These are phyloP conservation scores for Pilaira anomala DNA, from an alignment of 192 early-diverging fungal species.

Conservation along the genomic window DNA sequence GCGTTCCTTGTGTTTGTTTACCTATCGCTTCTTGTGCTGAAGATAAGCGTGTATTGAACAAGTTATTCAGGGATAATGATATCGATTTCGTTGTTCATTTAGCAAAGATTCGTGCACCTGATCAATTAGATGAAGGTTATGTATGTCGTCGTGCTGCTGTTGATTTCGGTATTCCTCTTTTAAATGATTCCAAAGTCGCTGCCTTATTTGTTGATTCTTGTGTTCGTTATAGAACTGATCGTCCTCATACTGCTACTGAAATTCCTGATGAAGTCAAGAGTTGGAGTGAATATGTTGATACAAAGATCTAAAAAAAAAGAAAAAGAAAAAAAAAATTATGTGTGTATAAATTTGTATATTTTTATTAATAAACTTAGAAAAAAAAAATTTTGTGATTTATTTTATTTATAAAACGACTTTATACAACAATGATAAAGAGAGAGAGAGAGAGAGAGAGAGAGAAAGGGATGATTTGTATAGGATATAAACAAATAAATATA, in stretches of 20 bases:
- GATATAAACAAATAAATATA: too few relatives aligned
- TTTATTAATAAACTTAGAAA: too few relatives aligned
- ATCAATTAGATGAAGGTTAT: conserved; percentile 66
- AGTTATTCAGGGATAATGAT: conserved; percentile 53
- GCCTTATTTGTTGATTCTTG: conserved; percentile 86
- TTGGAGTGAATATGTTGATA: conserved; percentile 67
- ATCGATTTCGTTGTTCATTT: conserved; percentile 74
- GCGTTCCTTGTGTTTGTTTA: conserved; percentile 34
- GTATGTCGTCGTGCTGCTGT: conserved; percentile 90
- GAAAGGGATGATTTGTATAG: too few relatives aligned
- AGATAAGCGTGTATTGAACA: conserved; percentile 56
- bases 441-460: too few relatives aligned
- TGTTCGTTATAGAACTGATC: conserved; percentile 21
- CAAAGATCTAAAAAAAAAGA: conserved; percentile 34
- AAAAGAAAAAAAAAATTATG: neutral
- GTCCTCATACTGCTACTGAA: conserved; percentile 5
- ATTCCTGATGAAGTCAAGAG: conserved; percentile 66
- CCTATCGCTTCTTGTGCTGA: conserved; percentile 51
- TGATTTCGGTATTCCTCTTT: conserved; percentile 92
- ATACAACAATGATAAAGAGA: too few relatives aligned
- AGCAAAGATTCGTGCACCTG: conserved; percentile 60
- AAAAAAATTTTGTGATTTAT: too few relatives aligned
- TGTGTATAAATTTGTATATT: too few relatives aligned
- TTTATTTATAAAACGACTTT: too few relatives aligned
- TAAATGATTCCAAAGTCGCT: conserved; percentile 94